Percentiles rank a stretch among this genome's conserved stretches.
Conservation (phyloP, 371 early-diverging fungal genomes). For the Rhizopus microsporus region DNA sequence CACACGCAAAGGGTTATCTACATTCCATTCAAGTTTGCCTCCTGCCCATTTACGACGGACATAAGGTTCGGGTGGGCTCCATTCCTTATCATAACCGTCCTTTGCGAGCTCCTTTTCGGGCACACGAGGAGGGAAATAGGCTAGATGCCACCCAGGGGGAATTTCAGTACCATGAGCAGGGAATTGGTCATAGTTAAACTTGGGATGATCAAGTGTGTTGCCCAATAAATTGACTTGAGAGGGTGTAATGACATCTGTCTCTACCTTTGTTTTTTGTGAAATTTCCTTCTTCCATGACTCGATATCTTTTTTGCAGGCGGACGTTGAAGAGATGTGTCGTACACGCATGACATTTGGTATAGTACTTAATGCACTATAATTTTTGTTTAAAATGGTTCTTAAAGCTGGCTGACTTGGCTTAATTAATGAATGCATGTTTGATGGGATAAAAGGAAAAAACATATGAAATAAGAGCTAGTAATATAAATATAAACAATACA, state of each 20-base stretch:
- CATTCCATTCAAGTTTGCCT: conserved; percentile 64
- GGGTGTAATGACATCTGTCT: conserved; percentile 31
- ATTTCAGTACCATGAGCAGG: conserved; percentile 50
- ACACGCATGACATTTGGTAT: neutral
- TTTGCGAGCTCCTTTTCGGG: conserved; percentile 64
- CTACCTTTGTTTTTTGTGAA: conserved; percentile 17
- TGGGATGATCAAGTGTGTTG: conserved; percentile 24
- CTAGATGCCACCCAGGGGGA: conserved; percentile 74
- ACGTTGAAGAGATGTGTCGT: neutral
- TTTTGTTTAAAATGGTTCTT: neutral
- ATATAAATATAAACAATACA: too few species aligned
- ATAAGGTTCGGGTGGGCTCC: conserved; percentile 74
- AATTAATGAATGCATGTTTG: neutral
- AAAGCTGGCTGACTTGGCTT: neutral
- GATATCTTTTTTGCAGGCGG: neutral
- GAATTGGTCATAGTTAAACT: conserved; percentile 12
- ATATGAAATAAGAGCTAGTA: too few species aligned
- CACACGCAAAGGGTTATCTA: conserved; percentile 61
- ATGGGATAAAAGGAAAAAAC: neutral
- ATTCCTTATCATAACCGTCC: conserved; percentile 75
- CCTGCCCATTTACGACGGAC: conserved; percentile 83
- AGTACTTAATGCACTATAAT: neutral
- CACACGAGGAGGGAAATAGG: conserved; percentile 70
- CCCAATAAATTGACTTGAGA: conserved; percentile 27
- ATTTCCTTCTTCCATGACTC: conserved; percentile 24